Percentiles rank a stretch among this genome's conserved stretches.
These are phyloP conservation scores for Solanum sejunctum DNA, from an alignment of 257 asterid genomes.

Conservation along the genomic window DNA sequence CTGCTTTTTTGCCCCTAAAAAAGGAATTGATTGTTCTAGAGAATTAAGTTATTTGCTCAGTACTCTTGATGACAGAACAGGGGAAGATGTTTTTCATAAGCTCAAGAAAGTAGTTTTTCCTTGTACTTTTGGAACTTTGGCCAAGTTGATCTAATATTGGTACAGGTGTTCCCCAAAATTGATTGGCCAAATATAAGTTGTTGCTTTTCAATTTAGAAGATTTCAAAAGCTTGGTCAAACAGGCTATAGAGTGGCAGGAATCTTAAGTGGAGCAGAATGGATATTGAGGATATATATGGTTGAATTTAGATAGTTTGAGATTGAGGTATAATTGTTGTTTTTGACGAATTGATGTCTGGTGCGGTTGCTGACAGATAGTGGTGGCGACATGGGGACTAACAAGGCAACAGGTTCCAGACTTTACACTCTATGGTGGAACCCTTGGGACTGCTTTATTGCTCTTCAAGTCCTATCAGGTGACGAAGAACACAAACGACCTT, in stretches of 20 bases:
- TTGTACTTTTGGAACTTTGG: neutral
- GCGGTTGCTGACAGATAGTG: slow-evolving; percentile 21
- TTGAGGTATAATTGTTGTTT: neutral
- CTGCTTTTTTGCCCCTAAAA: no score
- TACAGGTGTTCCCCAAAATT: neutral
- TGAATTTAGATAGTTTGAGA: neutral
- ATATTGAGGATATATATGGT: neutral
- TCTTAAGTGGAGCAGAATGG: neutral
- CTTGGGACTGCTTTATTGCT: slow-evolving; percentile 66
- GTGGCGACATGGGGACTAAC: slow-evolving; percentile 54
- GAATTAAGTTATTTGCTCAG: no score
- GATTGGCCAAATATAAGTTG: neutral
- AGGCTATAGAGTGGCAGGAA: neutral
- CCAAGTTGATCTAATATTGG: neutral
- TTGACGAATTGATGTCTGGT: neutral
- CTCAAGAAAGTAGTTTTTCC: neutral
- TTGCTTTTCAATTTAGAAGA: neutral
- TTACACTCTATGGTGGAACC: slow-evolving; percentile 40
- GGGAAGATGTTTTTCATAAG: neutral
- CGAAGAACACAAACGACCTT: slow-evolving; percentile 46
- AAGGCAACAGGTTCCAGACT: slow-evolving; percentile 35
- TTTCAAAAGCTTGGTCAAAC: neutral
- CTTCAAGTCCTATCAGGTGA: slow-evolving; percentile 41
- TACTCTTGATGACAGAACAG: neutral
- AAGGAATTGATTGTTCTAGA: no score